Conservation (phyloP, 768 basidiomycete species). For the Suillus subalutaceus region DNA sequence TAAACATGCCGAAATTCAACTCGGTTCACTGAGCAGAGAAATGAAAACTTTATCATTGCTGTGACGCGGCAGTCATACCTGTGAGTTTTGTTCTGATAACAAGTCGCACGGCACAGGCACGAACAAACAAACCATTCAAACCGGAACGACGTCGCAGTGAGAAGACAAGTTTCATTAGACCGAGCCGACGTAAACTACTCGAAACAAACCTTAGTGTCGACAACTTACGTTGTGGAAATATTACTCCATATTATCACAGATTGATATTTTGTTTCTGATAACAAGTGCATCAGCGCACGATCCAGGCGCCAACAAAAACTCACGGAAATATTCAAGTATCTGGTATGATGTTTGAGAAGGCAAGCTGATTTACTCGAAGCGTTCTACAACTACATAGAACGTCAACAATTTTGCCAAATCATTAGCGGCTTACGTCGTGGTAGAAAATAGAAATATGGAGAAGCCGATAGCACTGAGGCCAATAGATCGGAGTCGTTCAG, state of each 20-base stretch:
- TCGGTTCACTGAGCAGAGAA: not conserved
- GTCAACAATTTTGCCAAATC: not conserved
- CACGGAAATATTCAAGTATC: not conserved
- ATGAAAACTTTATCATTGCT: not conserved
- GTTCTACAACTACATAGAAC: not conserved
- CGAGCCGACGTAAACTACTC: not conserved
- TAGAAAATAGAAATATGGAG: not conserved
- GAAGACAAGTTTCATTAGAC: not conserved
- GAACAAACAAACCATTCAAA: not conserved
- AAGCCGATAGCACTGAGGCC: too few species aligned
- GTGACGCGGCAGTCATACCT: not conserved
- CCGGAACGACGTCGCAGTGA: not conserved
- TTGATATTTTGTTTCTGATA: not conserved
- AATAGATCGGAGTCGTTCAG: not conserved
- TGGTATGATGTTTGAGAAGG: not conserved
- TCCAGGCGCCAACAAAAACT: not conserved
- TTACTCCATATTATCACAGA: not conserved
- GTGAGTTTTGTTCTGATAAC: not conserved
- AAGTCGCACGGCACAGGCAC: not conserved
- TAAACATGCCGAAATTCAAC: not conserved
- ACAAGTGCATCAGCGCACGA: not conserved
- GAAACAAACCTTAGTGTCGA: not conserved
- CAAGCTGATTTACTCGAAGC: not conserved
- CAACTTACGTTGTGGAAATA: not conserved
- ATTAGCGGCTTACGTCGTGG: not conserved